Conservation (phyloP, 2,329 filamentous ascomycete species). For the Annulohypoxylon truncatum region DNA sequence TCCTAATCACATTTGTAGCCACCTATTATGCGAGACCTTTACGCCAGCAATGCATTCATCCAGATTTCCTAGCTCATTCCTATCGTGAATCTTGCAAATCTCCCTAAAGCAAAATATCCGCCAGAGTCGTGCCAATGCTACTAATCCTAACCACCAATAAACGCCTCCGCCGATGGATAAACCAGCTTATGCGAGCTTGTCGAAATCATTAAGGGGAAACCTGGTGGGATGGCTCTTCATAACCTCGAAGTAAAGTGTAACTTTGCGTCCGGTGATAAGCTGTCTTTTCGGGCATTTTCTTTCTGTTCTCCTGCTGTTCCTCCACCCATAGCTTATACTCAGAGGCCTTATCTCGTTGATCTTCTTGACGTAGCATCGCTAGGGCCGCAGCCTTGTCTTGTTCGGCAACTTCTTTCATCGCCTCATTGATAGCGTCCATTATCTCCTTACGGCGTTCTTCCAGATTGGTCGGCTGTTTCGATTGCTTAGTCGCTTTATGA, state of each 20-base stretch:
- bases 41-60: slow-evolving; percentile 2
- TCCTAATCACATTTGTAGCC: not conserved
- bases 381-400: slow-evolving; percentile 34
- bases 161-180: not conserved
- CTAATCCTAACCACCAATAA: not conserved
- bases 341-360: not conserved
- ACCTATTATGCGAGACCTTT: not conserved
- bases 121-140: not conserved
- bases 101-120: not conserved
- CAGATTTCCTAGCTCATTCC: not conserved
- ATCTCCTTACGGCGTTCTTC: slow-evolving; percentile 17
- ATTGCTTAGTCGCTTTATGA: not conserved
- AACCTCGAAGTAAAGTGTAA: slow-evolving; percentile 9
- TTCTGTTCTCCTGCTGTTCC: not conserved
- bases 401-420: slow-evolving; percentile 37
- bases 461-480: not conserved
- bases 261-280: not conserved
- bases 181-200: not conserved
- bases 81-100: not conserved
- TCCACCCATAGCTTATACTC: not conserved
- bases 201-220: not conserved
- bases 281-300: not conserved
- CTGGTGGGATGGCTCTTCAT: not conserved
- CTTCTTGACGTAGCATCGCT: not conserved
- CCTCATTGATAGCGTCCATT: slow-evolving; percentile 31